Percentiles rank a stretch among this genome's conserved stretches.
These are phyloP conservation scores for Sonneratia alba DNA, from an alignment of 345 rosid genomes.

Conservation along the genomic window DNA sequence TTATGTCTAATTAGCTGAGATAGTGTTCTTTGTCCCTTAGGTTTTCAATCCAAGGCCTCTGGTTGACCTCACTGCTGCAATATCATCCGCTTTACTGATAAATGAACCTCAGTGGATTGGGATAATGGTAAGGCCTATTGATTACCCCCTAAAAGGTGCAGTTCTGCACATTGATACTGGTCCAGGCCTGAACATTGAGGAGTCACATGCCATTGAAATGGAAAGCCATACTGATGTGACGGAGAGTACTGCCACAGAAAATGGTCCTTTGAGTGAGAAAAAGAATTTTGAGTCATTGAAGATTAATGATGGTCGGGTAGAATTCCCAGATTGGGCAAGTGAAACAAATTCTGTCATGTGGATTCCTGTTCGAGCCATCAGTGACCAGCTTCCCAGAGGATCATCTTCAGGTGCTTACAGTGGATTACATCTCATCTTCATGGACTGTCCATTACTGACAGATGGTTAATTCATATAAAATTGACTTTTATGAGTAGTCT, in stretches of 20 bases:
- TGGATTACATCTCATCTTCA: constrained; percentile 3
- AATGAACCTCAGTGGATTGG: constrained; percentile 96
- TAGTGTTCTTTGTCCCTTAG: constrained; percentile 27
- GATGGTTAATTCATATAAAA: constrained; percentile 4
- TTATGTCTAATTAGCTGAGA: not conserved
- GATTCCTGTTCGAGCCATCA: constrained; percentile 75
- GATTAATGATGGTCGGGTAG: constrained; percentile 54
- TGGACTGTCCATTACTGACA: not conserved
- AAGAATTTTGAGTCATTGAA: constrained; percentile 45
- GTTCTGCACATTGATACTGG: constrained; percentile 88
- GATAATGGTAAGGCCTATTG: constrained; percentile 60
- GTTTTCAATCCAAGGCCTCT: constrained; percentile 86
- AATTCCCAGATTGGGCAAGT: constrained; percentile 92
- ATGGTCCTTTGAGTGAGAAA: constrained; percentile 25
- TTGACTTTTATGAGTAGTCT: constrained; percentile 11
- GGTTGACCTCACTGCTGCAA: constrained; percentile 86
- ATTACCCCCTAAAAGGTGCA: constrained; percentile 78
- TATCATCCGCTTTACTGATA: constrained; percentile 75
- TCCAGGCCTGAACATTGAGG: constrained; percentile 85
- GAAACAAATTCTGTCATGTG: constrained; percentile 59
- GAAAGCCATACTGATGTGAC: constrained; percentile 38
- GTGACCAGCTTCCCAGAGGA: constrained; percentile 75
- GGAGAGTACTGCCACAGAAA: constrained; percentile 19
- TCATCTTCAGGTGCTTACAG: constrained; percentile 67
- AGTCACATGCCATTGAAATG: constrained; percentile 73